Percentiles rank a stretch among this genome's conserved stretches.
Evolutionary conservation across 805 yeast genomes (phyloP).

Genomic region (Teunomyces atbi): DNA sequence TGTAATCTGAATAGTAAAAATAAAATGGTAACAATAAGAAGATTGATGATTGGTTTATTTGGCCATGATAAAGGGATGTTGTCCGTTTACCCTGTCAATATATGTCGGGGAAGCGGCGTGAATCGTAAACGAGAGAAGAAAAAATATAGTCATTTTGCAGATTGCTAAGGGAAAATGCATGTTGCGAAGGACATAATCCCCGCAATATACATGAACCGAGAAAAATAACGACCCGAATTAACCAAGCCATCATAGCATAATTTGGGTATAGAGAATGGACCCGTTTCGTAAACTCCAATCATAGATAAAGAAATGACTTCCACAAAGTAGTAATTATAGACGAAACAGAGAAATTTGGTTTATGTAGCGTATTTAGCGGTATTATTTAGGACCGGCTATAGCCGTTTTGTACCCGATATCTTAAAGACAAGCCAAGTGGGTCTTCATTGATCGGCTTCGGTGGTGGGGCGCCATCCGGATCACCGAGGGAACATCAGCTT

Average conservation of each 20-base stretch:
- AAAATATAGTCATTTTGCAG: background rate
- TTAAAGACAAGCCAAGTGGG: background rate
- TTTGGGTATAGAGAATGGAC: too few relatives aligned
- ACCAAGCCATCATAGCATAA: background rate
- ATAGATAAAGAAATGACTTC: background rate
- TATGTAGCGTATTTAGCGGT: background rate
- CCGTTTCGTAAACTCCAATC: too few relatives aligned
- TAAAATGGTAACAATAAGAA: background rate
- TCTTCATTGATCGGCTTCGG: background rate
- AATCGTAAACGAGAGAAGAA: background rate
- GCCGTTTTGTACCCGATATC: too few relatives aligned
- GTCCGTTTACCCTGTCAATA: background rate
- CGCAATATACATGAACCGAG: background rate
- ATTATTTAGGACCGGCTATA: too few relatives aligned
- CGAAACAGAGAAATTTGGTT: background rate
- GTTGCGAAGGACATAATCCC: conserved; percentile 1
- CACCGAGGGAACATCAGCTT: background rate
- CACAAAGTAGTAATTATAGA: background rate
- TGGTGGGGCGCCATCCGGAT: background rate
- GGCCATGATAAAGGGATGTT: background rate
- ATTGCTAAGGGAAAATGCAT: background rate
- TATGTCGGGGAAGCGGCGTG: background rate
- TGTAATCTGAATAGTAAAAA: background rate
- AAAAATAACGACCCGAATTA: background rate
- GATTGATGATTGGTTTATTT: background rate